Conservation (phyloP, 495 filamentous ascomycete genomes). For the Pseudomonodictys pantanalensis region DNA sequence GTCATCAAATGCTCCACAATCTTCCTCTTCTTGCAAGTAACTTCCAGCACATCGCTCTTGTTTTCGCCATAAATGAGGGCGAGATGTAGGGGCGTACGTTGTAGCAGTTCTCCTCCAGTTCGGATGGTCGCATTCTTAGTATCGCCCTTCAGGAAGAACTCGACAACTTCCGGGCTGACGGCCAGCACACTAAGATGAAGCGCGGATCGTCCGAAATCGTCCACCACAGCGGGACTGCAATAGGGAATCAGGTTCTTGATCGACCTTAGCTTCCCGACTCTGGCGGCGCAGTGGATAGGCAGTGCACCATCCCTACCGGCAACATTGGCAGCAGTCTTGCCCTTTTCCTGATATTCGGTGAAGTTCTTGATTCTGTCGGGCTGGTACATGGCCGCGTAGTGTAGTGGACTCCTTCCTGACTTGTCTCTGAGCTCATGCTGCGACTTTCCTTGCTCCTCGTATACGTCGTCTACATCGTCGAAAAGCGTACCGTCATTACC, state of each 20-base stretch:
- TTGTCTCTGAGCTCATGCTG: background rate
- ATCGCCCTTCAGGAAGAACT: background rate
- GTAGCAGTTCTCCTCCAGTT: background rate
- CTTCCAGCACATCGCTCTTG: too few species aligned
- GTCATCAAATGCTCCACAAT: too few species aligned
- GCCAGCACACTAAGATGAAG: background rate
- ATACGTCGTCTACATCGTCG: background rate
- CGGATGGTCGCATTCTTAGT: background rate
- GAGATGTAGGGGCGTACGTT: too few species aligned
- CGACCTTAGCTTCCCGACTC: background rate
- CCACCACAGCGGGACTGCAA: background rate
- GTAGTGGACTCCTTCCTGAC: slow-evolving; percentile 4
- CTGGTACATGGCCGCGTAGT: background rate
- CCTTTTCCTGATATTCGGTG: background rate
- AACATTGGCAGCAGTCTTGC: background rate
- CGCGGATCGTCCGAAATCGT: background rate
- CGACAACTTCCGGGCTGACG: background rate
- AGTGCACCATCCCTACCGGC: background rate
- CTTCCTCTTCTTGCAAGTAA: too few species aligned
- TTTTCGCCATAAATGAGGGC: too few species aligned
- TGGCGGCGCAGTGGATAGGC: background rate
- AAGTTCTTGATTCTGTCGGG: background rate
- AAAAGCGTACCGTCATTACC: background rate
- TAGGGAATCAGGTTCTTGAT: background rate
- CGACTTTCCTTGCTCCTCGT: background rate